Percentiles rank a stretch among this genome's conserved stretches.
phyloP scores from a whole-genome alignment of 345 rosid species.

The Combretum micranthum region DNA sequence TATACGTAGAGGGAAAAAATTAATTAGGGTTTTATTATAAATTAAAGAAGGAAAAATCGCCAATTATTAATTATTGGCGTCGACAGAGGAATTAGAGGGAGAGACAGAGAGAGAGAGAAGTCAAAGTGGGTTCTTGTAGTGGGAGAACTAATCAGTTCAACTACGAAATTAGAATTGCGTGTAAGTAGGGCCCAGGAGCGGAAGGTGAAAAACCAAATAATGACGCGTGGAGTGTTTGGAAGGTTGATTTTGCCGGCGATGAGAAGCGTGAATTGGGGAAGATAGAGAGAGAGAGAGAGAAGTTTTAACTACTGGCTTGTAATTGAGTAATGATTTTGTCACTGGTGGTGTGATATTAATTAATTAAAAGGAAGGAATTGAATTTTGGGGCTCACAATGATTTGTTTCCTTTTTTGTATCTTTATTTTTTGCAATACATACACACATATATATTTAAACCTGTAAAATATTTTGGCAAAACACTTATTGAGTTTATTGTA shows the following conservation, averaged over 20 bases:
- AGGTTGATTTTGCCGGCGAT: slow-evolving; percentile 11
- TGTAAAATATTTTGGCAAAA: no score
- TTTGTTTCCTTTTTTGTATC: not conserved
- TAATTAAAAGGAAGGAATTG: not conserved
- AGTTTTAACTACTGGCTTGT: not conserved
- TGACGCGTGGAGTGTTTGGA: not conserved
- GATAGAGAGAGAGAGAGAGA: no score
- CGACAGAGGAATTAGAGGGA: slow-evolving; percentile 1
- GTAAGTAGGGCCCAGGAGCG: slow-evolving; percentile 18
- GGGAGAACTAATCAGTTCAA: not conserved
- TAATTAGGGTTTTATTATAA: no score
- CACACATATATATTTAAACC: no score
- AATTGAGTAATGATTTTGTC: slow-evolving; percentile 4
- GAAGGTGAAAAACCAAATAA: slow-evolving; percentile 6
- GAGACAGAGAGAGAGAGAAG: not conserved
- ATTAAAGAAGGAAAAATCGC: slow-evolving; percentile 1
- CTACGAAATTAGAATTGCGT: not conserved
- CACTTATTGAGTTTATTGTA: no score
- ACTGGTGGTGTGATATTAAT: not conserved
- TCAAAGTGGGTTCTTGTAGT: not conserved
- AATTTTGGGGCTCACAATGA: not conserved
- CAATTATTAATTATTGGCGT: slow-evolving; percentile 28
- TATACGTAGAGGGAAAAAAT: no score
- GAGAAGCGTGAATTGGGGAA: not conserved
- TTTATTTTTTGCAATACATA: not conserved